Evolutionary conservation across 495 filamentous ascomycete genomes (phyloP).

Genomic region (Echria macrotheca): DNA sequence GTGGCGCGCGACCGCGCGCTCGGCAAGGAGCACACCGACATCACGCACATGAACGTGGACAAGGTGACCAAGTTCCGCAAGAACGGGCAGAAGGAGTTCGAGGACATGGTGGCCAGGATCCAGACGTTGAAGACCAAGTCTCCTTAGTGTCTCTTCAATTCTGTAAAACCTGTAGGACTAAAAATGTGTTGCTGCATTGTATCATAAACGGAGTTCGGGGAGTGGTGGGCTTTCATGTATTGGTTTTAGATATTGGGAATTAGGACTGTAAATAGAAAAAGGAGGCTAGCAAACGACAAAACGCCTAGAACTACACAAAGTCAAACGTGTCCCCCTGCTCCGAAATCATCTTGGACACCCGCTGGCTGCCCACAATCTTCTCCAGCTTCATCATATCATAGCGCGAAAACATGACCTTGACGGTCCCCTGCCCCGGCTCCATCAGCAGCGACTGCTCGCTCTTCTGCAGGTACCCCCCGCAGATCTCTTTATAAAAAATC

Average conservation of each 20-base stretch:
- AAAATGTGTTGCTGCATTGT: too few species aligned
- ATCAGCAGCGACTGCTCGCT: constrained; percentile 50
- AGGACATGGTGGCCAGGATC: constrained; percentile 64
- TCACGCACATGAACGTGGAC: constrained; percentile 69
- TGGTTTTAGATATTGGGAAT: too few species aligned
- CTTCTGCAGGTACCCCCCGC: constrained; percentile 58
- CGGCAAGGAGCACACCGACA: constrained; percentile 51
- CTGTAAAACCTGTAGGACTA: too few species aligned
- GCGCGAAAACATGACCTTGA: constrained; percentile 73
- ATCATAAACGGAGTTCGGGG: neutral
- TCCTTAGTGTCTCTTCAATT: too few species aligned
- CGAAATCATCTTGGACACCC: constrained; percentile 70
- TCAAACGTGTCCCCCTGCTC: constrained; percentile 87
- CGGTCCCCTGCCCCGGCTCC: constrained; percentile 48
- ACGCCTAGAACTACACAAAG: constrained; percentile 42
- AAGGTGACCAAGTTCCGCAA: constrained; percentile 81
- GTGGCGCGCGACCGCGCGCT: constrained; percentile 57
- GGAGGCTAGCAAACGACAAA: constrained; percentile 2
- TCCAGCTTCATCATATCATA: constrained; percentile 88
- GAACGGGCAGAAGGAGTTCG: constrained; percentile 60
- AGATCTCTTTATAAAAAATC: constrained; percentile 81
- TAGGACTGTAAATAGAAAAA: too few species aligned
- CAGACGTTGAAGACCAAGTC: constrained; percentile 33
- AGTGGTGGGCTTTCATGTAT: neutral
- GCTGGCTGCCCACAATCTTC: constrained; percentile 73